Percentiles rank a stretch among this genome's conserved stretches.
Conservation (phyloP, 495 filamentous ascomycete genomes). For the Talaromyces borbonicus region DNA sequence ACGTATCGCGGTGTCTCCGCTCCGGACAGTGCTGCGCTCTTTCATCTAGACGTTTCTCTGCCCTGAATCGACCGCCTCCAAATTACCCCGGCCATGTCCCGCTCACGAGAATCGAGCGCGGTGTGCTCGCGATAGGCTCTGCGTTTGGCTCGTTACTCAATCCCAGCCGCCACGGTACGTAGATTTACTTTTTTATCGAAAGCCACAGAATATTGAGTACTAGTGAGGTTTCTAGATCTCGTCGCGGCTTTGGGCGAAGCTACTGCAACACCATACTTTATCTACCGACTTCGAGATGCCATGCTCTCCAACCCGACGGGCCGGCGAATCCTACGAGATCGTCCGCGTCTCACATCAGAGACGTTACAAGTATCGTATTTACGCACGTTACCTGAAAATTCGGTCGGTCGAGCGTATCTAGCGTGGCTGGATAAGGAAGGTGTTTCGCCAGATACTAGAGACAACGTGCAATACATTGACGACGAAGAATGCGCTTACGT, state of each 20-base stretch:
- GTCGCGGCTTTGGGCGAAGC: slow-evolving; percentile 90
- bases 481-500: slow-evolving; percentile 94
- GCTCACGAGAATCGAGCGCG: slow-evolving; percentile 65
- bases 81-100: slow-evolving; percentile 87
- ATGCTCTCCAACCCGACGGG: slow-evolving; percentile 84
- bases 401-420: slow-evolving; percentile 77
- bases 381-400: slow-evolving; percentile 58
- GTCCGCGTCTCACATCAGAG: slow-evolving; percentile 76
- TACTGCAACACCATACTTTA: slow-evolving; percentile 91
- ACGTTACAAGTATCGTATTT: slow-evolving; percentile 62
- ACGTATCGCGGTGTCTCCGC: too few relatives aligned
- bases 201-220: not conserved
- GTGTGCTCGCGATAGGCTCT: slow-evolving; percentile 70
- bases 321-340: slow-evolving; percentile 81
- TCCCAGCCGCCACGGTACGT: slow-evolving; percentile 63
- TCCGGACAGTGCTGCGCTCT: too few relatives aligned
- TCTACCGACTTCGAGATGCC: slow-evolving; percentile 78
- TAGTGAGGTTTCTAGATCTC: slow-evolving; percentile 66
- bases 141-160: slow-evolving; percentile 71
- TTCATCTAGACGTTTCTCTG: slow-evolving; percentile 48
- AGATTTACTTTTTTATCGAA: not conserved
- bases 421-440: slow-evolving; percentile 86
- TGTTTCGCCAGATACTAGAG: slow-evolving; percentile 83
- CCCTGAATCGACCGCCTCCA: slow-evolving; percentile 63
- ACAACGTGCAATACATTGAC: slow-evolving; percentile 77